Base-by-base conservation (phyloP, 805 yeast species). In the Candida dendrica region DNA sequence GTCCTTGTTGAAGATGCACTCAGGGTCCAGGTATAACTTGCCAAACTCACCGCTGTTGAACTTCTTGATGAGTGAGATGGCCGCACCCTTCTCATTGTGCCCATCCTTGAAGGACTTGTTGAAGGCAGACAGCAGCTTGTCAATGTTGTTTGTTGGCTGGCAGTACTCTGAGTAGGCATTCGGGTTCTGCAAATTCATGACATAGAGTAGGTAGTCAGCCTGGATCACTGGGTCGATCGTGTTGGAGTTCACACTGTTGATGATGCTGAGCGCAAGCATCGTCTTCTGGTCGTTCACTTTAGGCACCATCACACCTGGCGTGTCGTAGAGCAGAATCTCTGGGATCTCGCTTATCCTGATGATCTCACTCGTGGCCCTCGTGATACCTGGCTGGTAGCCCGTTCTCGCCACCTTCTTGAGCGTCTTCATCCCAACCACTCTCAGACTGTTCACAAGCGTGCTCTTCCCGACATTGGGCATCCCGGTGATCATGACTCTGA, bases 381-480 rank as follows among this genome's bases (percentile, higher is more conserved):
- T 93, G 6, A 91, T 87, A 16, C 98, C 98, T 1, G 98, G 96
- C 47, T 76, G 79, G 10, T 84, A 82, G 1, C 96, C 96, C 0
- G 95, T 87, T 40, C 65, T 64, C 0, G 96, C 96, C 1, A 86
- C 97, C 52, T 84, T 84, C 42, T 69, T 65, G 40, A 40, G 42
- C 42, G 41, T 47, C 41, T 49, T 42, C 24, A 55, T 37, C 9
- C 56, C 57, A 16, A 48, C 55, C 7, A 64, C 64, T 44, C 96
- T 64, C 39, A 90, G 63, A 0, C 82, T 69, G 55, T 93, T 93
- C 22, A 90, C 82, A 38, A 93, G 59, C 0, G 96, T 84, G 11
- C 95, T 84, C 61, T 93, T 93, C 0, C 98, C 98, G n/a, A 89
- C 95, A 58, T 93, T 93, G 1, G 98, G 98, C 93, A 93, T 85